Evolutionary conservation across 2,329 filamentous ascomycete species (phyloP), one percentile per base, ranked within the genome.

Genomic region (Ceratocystis albifundus): DNA sequence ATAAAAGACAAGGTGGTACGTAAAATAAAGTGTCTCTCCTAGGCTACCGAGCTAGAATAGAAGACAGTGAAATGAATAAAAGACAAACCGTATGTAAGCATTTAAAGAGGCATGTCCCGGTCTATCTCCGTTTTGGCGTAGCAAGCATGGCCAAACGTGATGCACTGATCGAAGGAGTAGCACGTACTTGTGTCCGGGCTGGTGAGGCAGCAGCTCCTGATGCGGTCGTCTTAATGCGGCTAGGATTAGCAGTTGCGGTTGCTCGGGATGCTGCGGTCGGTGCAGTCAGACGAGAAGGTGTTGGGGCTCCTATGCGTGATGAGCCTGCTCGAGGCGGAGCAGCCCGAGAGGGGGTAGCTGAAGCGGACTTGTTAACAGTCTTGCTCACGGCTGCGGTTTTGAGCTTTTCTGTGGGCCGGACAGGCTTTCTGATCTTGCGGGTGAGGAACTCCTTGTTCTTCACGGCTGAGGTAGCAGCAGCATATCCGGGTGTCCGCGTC

Each of bases 351-450:
- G 32, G n/a, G 15, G 32, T 45, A 3, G 61, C 41, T 2, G 20
- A 41, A 45, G 22, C 48, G 25, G 61, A 12, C 36, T 41, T 41
- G 36, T 41, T 41, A 12, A 41, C 61, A 45, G 65, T 28, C 20
- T 41, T 41, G 10, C 55, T 61, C 7, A 36, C 48, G 10, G 36
- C 32, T 15, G 62, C 61, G 30, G 62, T 44, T 41, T 68, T 68
- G 25, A 65, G 57, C 59, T 66, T 68, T 36, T 68, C 66, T 10
- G 66, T 65, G 10, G 64, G 66, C 10, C 66, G 63, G n/a, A 68
- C 66, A 10, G 66, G 66, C 36, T 68, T 64, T 61, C 62, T 65
- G 28, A 68, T 68, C 64, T 68, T 68, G 55, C 66, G 66, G 10
- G 59, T 65, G 10, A 45, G 22, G 1, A 57, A 22, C 63, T 65